Evolutionary conservation across 2,329 filamentous ascomycete genomes (phyloP), one percentile per base, ranked within the genome.

Genomic region (Colletotrichum nymphaeae): DNA sequence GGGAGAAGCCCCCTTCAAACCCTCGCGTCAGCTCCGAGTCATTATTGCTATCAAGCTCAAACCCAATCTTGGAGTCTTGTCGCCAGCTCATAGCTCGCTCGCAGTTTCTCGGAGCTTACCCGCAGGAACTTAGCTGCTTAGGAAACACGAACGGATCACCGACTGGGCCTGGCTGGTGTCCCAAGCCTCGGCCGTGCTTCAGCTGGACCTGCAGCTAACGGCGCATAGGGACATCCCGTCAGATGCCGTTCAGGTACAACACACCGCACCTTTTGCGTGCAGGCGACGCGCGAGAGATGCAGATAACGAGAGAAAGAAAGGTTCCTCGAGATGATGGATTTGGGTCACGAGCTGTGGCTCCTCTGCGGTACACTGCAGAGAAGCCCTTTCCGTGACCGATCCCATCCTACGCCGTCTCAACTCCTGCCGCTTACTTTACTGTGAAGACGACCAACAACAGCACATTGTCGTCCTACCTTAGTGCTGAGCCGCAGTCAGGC

Each of bases 181-280:
- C 14, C 37, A 55, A 28, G 68, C 56, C 37, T 67, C 63, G 68
- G 24, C 30, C 37, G 49, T 63, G 69, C 69, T 28, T 63, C 53
- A 63, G 58, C 65, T 42, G 26, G 56, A 58, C 63, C 46, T 67
- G 63, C 37, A 62, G 69, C 64, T 26, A 63, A 57, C 32, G 58
- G 22, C 28, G 35, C 16, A 35, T n/a, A 46, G 52, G 28, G 19
- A 32, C 49, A 56, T 42, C 32, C 30, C 55, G 55, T 65, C 28
- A 42, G 63, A 49, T 58, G 67, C 37, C 67, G 49, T 60, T 35
- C 46, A 53, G 64, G 64, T 30, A 72, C 69, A 46, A 58, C 37
- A 72, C 69, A 46, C 28, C 22, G 22, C 57, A 30, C 30, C 12
- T 14, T 22, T 46, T 55, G 24, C 63, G 35, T 37, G 49, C 32